A percentile compares a stretch with the other conserved stretches of the same genome.
Evolutionary conservation across 345 rosid genomes (phyloP).

Genomic region (Gossypium anomalum): DNA sequence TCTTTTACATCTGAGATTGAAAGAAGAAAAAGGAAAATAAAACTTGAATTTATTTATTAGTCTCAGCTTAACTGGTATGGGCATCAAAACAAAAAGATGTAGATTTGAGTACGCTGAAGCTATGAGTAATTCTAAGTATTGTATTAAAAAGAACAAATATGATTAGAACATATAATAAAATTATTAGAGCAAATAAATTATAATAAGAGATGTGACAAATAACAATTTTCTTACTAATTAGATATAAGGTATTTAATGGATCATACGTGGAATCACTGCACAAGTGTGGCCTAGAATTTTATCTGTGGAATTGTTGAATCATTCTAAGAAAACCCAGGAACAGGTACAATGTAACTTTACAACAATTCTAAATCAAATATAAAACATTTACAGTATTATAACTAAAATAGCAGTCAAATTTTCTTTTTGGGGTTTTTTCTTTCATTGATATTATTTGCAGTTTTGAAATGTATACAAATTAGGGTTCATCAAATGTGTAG

Average conservation of each 20-base stretch:
- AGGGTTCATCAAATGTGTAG: conserved; percentile 10
- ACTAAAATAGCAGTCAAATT: not conserved
- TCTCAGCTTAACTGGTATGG: fast-evolving
- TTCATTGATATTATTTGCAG: not conserved
- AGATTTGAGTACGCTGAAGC: fast-evolving
- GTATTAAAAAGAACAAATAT: too few relatives aligned
- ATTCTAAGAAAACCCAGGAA: too few relatives aligned
- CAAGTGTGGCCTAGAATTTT: too few relatives aligned
- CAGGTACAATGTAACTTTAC: too few relatives aligned
- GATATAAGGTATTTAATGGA: too few relatives aligned
- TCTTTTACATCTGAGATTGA: too few relatives aligned
- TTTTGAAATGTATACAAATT: not conserved
- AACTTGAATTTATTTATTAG: too few relatives aligned
- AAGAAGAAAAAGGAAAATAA: not conserved
- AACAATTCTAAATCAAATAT: not conserved
- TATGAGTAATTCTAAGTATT: too few relatives aligned
- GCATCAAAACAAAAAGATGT: fast-evolving
- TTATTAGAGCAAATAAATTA: too few relatives aligned
- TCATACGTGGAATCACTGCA: not conserved
- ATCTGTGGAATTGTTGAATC: too few relatives aligned
- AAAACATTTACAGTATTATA: not conserved
- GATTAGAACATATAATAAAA: too few relatives aligned
- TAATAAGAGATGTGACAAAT: not conserved
- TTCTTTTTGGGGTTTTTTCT: not conserved
- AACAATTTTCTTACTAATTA: not conserved